Conservation (phyloP, 768 basidiomycete species). For the Lentinus brumalis region DNA sequence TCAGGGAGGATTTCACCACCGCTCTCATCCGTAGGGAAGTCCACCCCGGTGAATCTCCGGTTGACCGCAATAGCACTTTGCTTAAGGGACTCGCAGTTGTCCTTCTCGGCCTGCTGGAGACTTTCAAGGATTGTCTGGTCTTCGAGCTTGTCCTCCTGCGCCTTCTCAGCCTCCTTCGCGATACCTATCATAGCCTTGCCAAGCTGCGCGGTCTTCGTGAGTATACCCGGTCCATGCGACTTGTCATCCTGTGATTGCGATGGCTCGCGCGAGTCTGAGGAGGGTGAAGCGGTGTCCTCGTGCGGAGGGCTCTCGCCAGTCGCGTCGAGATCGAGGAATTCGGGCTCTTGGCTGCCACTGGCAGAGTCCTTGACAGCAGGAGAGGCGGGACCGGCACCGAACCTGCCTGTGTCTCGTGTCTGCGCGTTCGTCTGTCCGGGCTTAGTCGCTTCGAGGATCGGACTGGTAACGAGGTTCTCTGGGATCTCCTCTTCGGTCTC, state of each 20-base stretch:
- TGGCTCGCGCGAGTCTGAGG: not conserved
- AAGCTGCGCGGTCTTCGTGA: conserved; percentile 28
- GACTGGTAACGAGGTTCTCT: conserved; percentile 90
- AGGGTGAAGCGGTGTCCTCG: not conserved
- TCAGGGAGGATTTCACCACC: conserved; percentile 54
- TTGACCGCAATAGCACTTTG: conserved; percentile 25
- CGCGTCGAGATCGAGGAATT: conserved; percentile 84
- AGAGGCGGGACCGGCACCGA: conserved; percentile 32
- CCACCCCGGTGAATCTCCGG: conserved; percentile 27
- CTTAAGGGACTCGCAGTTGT: conserved; percentile 9
- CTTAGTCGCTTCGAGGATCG: conserved; percentile 71
- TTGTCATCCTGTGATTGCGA: conserved; percentile 4
- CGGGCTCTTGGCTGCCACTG: conserved; percentile 57
- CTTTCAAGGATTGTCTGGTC: conserved; percentile 27
- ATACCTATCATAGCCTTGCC: conserved; percentile 31
- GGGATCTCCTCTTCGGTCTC: conserved; percentile 96
- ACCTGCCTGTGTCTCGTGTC: conserved; percentile 38
- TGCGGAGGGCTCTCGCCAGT: conserved; percentile 3
- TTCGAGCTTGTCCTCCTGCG: conserved; percentile 28
- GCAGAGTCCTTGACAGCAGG: conserved; percentile 33
- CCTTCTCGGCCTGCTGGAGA: conserved; percentile 19
- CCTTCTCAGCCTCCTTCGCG: conserved; percentile 30
- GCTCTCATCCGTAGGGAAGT: conserved; percentile 9
- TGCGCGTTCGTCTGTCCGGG: conserved; percentile 34
- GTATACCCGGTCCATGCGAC: conserved; percentile 13